Percentiles rank a stretch among this genome's conserved stretches.
Evolutionary conservation across 768 basidiomycete genomes (phyloP).

Genomic region (Ephemerocybe angulata): DNA sequence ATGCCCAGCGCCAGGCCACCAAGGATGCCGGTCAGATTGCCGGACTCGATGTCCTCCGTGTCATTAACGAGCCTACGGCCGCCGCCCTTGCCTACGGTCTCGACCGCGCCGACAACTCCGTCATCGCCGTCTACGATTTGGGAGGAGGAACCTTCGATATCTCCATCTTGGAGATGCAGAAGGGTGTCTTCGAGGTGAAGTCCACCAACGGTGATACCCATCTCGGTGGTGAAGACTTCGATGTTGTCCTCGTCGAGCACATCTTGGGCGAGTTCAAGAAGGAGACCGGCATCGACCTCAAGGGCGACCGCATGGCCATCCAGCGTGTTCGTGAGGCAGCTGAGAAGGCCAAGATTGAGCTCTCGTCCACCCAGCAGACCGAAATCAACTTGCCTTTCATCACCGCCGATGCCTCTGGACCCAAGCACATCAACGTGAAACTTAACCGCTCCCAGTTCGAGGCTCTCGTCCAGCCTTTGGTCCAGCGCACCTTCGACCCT

Average conservation of each 20-base stretch:
- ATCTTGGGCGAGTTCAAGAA: conserved; percentile 94
- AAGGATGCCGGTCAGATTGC: conserved; percentile 98
- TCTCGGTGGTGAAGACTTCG: conserved; percentile 95
- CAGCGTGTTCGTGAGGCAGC: conserved; percentile 99
- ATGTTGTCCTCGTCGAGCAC: conserved; percentile 82
- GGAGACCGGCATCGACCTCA: conserved; percentile 77
- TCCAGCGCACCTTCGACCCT: conserved; percentile 88
- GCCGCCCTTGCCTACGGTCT: conserved; percentile 98
- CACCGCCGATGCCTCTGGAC: conserved; percentile 90
- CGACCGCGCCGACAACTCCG: conserved; percentile 76
- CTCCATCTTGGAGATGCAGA: conserved; percentile 98
- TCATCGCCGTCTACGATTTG: conserved; percentile 98
- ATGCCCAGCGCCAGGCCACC: conserved; percentile 98
- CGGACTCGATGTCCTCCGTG: conserved; percentile 94
- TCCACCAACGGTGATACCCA: conserved; percentile 99
- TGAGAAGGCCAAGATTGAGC: conserved; percentile 98
- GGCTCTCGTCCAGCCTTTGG: conserved; percentile 72
- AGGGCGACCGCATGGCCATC: conserved; percentile 90
- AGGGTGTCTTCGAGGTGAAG: conserved; percentile 99
- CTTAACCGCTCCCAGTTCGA: conserved; percentile 90
- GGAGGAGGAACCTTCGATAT: conserved; percentile 99
- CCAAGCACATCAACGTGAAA: conserved; percentile 95
- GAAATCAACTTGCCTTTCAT: conserved; percentile 99
- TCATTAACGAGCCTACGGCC: conserved; percentile 98
- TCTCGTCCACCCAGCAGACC: conserved; percentile 91